Conservation (phyloP, 2,329 filamentous ascomycete species). For the Plenodomus lindquistii region DNA sequence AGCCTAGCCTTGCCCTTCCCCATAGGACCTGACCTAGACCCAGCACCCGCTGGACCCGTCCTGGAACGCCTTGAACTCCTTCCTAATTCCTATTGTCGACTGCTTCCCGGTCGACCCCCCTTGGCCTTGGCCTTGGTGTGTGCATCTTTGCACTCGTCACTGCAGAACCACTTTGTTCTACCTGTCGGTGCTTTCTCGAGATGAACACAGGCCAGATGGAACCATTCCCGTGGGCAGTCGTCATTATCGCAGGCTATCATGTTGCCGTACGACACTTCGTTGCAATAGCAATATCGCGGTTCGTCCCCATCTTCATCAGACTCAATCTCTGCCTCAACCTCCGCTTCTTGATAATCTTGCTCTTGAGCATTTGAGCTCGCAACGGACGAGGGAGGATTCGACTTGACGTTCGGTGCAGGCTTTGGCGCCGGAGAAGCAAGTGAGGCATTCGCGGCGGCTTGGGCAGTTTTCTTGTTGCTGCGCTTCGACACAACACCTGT, state of each 20-base stretch:
- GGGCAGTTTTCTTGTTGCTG: conserved; percentile 41
- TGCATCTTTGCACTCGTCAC: conserved; percentile 44
- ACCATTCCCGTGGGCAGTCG: conserved; percentile 67
- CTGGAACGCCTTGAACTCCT: conserved; percentile 45
- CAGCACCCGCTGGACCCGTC: conserved; percentile 31
- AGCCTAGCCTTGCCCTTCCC: conserved; percentile 40
- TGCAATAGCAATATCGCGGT: conserved; percentile 68
- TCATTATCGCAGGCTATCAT: conserved; percentile 72
- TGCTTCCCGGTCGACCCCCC: conserved; percentile 43
- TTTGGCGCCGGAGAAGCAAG: conserved; percentile 37
- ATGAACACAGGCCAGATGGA: conserved; percentile 67
- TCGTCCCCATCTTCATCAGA: conserved; percentile 51
- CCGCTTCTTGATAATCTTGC: conserved; percentile 39
- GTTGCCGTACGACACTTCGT: conserved; percentile 66
- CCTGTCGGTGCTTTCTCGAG: conserved; percentile 61
- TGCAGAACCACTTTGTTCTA: conserved; percentile 47
- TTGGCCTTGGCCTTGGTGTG: conserved; percentile 36
- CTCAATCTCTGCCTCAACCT: conserved; percentile 41
- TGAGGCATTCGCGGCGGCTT: conserved; percentile 20
- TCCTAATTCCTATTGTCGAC: conserved; percentile 47
- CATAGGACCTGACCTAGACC: conserved; percentile 36
- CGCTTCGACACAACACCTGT: conserved; percentile 41
- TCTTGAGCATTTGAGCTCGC: conserved; percentile 40
- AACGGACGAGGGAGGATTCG: conserved; percentile 37
- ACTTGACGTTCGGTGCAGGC: conserved; percentile 24